Base-by-base conservation (phyloP, 1,284 basidiomycete species). In the Apiotrichum sp. region DNA sequence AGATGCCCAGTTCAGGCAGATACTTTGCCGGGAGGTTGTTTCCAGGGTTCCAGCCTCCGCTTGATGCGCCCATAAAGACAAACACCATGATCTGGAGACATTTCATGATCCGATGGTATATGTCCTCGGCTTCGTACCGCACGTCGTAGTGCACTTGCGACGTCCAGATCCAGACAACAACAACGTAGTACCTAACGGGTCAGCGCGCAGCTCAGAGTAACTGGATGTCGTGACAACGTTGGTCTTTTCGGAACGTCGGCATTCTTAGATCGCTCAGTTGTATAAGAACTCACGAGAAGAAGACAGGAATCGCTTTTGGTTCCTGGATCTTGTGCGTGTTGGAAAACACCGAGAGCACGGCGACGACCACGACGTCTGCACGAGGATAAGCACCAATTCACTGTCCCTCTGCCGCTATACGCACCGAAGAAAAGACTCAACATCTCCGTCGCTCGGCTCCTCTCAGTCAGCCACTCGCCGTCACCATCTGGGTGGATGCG, bases 81-180 rank as follows among this genome's bases (percentile, higher is more conserved):
- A 69, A 66, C 4, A 67, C 32, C 3, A 58, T 55, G 32, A 70
- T 62, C 56, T 72, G 68, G 1, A 65, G 33, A 2, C 54, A 50
- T 51, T 72, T 72, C 29, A 51, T 35, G 14, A 63, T 22, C 2
- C 67, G 61, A 56, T 72, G 69, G n/a, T 56, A 62, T 4, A 47
- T 50, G 47, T 72, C 70, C 16, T 67, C 63, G n/a, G 59, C 63
- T 45, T 66, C 62, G 47, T 56, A 68, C 5, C 63, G 65, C 7
- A 67, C 56, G 49, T 70, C 68, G 41, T 70, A 72, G 52, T 63
- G 64, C 1, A 62, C 49, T 45, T 71, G 69, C 1, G 66, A 56
- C n/a, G 59, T 58, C 69, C 69, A 71, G 11, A 69, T 53, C 64
- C 64, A 68, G 11, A 49, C 41, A 8, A 70, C 45, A 32, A 68